phyloP scores from a whole-genome alignment of 176 grass and related monocot species.

The Triticum dicoccoides region DNA sequence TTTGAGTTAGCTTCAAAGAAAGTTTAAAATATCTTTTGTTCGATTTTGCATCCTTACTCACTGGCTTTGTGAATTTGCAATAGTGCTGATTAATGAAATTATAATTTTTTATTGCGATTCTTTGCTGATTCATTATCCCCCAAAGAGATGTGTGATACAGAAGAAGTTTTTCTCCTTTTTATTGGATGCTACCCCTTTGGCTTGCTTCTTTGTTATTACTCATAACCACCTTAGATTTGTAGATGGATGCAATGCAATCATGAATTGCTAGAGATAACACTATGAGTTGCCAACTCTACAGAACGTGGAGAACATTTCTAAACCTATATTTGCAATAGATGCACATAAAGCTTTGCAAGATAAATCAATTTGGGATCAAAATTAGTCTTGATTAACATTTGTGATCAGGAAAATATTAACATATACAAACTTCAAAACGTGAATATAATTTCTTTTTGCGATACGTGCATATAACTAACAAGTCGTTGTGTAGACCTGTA shows the following conservation, averaged over 20 bases:
- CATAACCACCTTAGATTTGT: background rate
- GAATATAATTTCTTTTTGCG: background rate
- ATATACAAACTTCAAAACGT: background rate
- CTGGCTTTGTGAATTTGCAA: background rate
- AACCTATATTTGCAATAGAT: background rate
- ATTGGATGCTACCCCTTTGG: background rate
- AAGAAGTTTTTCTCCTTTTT: background rate
- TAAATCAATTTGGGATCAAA: background rate
- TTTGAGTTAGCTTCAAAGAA: too few species aligned
- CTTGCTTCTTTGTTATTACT: background rate
- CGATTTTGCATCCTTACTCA: background rate
- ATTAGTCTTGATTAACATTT: background rate
- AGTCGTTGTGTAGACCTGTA: constrained; percentile 1
- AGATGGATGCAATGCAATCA: background rate
- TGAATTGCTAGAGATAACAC: background rate
- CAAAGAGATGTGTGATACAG: background rate
- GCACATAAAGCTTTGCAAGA: background rate
- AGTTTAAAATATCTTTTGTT: too few species aligned
- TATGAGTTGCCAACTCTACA: background rate
- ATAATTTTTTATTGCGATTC: background rate
- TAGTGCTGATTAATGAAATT: background rate
- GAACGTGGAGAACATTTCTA: background rate
- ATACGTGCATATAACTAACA: background rate
- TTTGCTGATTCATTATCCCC: background rate
- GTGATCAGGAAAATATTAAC: background rate